Percentiles rank a stretch among this genome's conserved stretches.
Conservation (phyloP, 495 filamentous ascomycete species). For the Lasiosphaeriaceae sp. region DNA sequence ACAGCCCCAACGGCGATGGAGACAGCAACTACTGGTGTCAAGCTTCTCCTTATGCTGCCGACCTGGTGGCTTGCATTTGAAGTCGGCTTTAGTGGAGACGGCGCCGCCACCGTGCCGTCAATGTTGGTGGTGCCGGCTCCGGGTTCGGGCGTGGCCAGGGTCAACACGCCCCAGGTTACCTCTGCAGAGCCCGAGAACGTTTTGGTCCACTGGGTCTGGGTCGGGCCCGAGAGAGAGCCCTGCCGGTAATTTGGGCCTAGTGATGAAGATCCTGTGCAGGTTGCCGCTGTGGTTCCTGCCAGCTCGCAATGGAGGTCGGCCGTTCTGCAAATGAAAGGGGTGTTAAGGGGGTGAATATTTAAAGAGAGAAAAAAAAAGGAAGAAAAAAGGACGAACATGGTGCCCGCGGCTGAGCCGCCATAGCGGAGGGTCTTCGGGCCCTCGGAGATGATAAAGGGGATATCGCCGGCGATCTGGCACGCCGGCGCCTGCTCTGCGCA, state of each 20-base stretch:
- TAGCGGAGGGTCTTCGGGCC: conserved; percentile 33
- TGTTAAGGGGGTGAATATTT: not conserved
- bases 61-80: conserved; percentile 5
- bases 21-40: not conserved
- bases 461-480: conserved; percentile 25
- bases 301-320: conserved; percentile 31
- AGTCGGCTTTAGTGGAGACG: conserved; percentile 3
- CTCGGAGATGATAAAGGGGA: conserved; percentile 37
- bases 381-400: conserved; percentile 20
- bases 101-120: conserved; percentile 15
- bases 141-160: conserved; percentile 28
- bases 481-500: conserved; percentile 27
- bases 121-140: conserved; percentile 20
- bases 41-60: not conserved
- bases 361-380: not conserved
- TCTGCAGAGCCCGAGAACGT: conserved; percentile 25
- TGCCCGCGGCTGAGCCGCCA: conserved; percentile 19
- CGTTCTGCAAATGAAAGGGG: conserved; percentile 26
- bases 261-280: conserved; percentile 36
- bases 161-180: conserved; percentile 35
- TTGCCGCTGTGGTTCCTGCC: conserved; percentile 29
- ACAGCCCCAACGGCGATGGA: not conserved
- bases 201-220: conserved; percentile 28
- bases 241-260: conserved; percentile 21
- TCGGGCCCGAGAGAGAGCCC: conserved; percentile 29